phyloP scores from a whole-genome alignment of 257 asterid genomes.

The Solanum etuberosum region DNA sequence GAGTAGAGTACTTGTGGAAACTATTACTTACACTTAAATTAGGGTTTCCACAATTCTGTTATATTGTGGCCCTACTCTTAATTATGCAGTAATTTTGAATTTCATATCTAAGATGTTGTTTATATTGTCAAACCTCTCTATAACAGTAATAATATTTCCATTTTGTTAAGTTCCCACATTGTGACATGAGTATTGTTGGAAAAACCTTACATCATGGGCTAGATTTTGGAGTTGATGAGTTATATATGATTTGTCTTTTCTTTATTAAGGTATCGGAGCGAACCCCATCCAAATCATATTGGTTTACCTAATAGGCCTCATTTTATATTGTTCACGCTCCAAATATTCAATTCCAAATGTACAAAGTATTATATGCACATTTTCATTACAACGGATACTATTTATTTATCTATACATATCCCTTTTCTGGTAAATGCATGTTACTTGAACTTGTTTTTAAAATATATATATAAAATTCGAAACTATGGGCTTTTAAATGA shows the following conservation, averaged over 20 bases:
- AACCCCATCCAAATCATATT: neutral
- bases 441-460: neutral
- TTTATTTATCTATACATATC: neutral
- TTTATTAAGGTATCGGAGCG: neutral
- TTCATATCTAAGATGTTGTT: neutral
- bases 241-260: neutral
- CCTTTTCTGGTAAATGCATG: neutral
- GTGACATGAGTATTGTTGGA: neutral
- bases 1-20: neutral
- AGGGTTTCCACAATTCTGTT: neutral
- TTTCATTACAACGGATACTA: neutral
- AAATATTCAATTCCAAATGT: neutral
- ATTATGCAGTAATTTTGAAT: neutral
- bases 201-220: neutral
- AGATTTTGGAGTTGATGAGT: neutral
- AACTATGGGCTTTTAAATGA: neutral
- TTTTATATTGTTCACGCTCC: neutral
- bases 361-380: neutral
- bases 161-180: neutral
- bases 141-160: neutral
- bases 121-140: neutral
- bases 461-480: neutral
- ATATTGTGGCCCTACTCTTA: neutral
- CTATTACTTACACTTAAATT: neutral
- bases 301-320: neutral